These are phyloP conservation scores for Saturnispora gosingensis DNA, from an alignment of 805 yeast species.

Conservation along the genomic window DNA sequence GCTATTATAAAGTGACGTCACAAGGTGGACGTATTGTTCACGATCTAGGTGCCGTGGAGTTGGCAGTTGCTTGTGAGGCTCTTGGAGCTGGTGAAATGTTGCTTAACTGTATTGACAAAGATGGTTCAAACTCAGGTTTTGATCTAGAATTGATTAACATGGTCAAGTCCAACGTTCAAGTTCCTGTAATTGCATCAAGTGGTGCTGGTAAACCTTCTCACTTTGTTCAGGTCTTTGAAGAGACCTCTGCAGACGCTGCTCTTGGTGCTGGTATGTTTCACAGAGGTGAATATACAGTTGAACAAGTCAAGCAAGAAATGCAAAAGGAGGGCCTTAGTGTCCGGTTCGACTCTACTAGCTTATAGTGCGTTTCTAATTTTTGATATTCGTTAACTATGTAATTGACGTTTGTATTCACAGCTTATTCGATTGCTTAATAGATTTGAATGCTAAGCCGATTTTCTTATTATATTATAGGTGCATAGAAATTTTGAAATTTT, in stretches of 20 bases:
- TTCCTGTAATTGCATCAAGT: conserved; percentile 95
- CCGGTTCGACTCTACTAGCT: conserved; percentile 44
- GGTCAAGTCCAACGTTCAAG: conserved; percentile 62
- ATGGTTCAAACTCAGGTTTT: conserved; percentile 91
- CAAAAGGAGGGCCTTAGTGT: conserved; percentile 55
- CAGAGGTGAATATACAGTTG: conserved; percentile 84
- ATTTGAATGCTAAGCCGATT: neutral
- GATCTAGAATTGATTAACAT: conserved; percentile 79
- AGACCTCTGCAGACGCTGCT: conserved; percentile 89
- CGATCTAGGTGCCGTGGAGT: conserved; percentile 85
- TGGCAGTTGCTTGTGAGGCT: conserved; percentile 80
- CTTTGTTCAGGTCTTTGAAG: conserved; percentile 75
- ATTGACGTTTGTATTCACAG: neutral
- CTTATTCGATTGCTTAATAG: neutral
- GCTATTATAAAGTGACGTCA: conserved; percentile 92
- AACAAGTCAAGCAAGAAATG: conserved; percentile 68
- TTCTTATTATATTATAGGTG: neutral
- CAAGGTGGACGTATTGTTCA: conserved; percentile 91
- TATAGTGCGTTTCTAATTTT: neutral
- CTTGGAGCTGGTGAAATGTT: conserved; percentile 95
- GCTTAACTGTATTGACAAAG: conserved; percentile 91
- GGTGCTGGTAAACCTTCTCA: conserved; percentile 96
- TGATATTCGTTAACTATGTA: neutral
- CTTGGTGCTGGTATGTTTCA: conserved; percentile 99
- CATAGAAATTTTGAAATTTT: neutral